Conservation (phyloP, 2,329 filamentous ascomycete species). For the Aspergillus bombycis region DNA sequence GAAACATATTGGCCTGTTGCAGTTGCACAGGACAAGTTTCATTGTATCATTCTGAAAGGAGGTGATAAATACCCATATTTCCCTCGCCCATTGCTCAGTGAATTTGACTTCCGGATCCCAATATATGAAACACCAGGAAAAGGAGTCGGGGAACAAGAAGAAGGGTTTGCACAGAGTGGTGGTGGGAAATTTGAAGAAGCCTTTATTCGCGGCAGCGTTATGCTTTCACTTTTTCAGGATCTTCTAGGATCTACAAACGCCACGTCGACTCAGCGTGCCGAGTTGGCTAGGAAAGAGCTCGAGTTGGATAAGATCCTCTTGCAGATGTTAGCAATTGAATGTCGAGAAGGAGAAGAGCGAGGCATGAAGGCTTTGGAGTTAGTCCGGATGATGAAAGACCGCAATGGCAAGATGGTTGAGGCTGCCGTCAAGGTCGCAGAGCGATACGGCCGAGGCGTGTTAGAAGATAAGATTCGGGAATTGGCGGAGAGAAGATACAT, state of each 20-base stretch:
- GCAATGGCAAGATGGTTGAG: conserved; percentile 85
- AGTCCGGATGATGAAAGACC: conserved; percentile 81
- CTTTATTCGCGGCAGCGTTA: conserved; percentile 74
- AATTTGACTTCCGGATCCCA: conserved; percentile 91
- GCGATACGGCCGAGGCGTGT: conserved; percentile 75
- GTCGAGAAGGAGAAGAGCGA: conserved; percentile 86
- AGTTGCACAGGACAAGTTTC: conserved; percentile 87
- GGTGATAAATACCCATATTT: conserved; percentile 92
- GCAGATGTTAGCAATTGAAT: conserved; percentile 87
- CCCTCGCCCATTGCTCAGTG: conserved; percentile 82
- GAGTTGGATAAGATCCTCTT: conserved; percentile 89
- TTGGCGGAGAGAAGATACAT: conserved; percentile 71
- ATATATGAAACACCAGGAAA: conserved; percentile 61
- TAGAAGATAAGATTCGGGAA: conserved; percentile 90
- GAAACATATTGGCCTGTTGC: conserved; percentile 96
- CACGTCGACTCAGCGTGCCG: conserved; percentile 65
- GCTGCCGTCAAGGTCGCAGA: conserved; percentile 87
- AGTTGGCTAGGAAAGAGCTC: conserved; percentile 72
- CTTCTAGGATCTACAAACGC: conserved; percentile 69
- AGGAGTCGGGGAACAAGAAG: conserved; percentile 42
- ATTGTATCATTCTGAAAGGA: conserved; percentile 98
- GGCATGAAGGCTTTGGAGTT: conserved; percentile 95
- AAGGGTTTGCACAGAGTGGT: conserved; percentile 37
- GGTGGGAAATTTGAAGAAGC: conserved; percentile 70
- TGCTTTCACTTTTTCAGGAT: conserved; percentile 75